phyloP scores from a whole-genome alignment of 495 filamentous ascomycete species.

The Pseudomonodictys pantanalensis region DNA sequence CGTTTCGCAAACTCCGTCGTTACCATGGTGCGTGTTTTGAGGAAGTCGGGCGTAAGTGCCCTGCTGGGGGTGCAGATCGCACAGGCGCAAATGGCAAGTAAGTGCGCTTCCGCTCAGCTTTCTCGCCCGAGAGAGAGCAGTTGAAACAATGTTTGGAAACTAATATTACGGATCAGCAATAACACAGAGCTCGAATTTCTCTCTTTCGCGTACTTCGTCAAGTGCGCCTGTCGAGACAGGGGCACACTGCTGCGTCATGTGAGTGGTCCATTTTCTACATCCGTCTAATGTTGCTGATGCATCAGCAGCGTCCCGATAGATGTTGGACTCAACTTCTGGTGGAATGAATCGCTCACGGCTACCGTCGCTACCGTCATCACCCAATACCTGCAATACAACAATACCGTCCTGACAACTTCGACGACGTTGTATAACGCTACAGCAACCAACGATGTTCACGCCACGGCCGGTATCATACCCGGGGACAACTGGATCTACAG shows the following conservation, averaged over 20 bases:
- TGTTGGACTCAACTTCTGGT: slow-evolving; percentile 13
- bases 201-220: background rate
- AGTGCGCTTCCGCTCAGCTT: too few species aligned
- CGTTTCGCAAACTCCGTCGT: too few species aligned
- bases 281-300: too few species aligned
- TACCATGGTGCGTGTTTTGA: too few species aligned
- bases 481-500: background rate
- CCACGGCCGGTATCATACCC: background rate
- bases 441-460: background rate
- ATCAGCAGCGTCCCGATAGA: background rate
- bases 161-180: background rate
- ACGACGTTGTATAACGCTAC: background rate
- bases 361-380: slow-evolving; percentile 5
- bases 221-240: background rate
- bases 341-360: background rate
- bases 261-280: too few species aligned
- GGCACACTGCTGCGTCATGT: background rate
- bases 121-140: too few species aligned
- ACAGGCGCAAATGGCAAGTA: too few species aligned
- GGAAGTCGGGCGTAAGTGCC: too few species aligned
- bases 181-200: background rate
- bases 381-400: slow-evolving; percentile 16
- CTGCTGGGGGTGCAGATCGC: too few species aligned
- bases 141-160: too few species aligned
- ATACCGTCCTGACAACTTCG: background rate